Evolutionary conservation across 2,329 filamentous ascomycete genomes (phyloP).

Genomic region (Trichoderma aggressivum): DNA sequence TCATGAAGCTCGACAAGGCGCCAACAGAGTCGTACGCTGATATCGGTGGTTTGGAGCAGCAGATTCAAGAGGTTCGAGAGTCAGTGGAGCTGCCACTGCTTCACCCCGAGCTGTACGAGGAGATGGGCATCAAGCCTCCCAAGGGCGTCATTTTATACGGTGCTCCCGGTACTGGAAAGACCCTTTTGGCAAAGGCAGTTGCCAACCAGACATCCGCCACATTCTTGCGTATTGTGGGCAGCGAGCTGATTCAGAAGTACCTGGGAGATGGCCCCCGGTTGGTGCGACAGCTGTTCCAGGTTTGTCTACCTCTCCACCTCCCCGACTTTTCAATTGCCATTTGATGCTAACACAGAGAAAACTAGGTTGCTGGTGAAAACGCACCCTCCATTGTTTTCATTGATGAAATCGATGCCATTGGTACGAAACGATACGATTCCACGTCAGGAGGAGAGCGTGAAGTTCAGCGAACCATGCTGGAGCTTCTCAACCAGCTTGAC

Average conservation of each 20-base stretch:
- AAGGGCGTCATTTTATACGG: conserved; percentile 99
- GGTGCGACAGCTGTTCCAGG: conserved; percentile 92
- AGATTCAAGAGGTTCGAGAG: conserved; percentile 97
- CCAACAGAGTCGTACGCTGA: conserved; percentile 98
- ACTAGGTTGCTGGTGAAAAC: conserved; percentile 87
- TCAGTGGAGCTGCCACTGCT: conserved; percentile 92
- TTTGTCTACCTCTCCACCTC: conserved; percentile 33
- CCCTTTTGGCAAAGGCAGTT: conserved; percentile 90
- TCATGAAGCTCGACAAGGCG: conserved; percentile 99
- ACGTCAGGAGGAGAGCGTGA: conserved; percentile 96
- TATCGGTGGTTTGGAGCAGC: conserved; percentile 90
- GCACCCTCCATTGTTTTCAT: conserved; percentile 98
- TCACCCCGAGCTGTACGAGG: conserved; percentile 96
- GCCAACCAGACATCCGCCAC: conserved; percentile 99
- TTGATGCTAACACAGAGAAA: not conserved
- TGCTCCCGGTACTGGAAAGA: conserved; percentile 95
- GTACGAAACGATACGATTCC: conserved; percentile 97
- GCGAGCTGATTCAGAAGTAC: conserved; percentile 98
- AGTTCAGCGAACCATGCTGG: conserved; percentile 97
- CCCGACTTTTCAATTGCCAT: not conserved
- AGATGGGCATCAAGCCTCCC: conserved; percentile 99
- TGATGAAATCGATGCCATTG: conserved; percentile 98
- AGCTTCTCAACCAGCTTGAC: conserved; percentile 95
- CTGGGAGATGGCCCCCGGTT: conserved; percentile 92
- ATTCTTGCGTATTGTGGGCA: conserved; percentile 94